Conservation (phyloP, 371 early-diverging fungal genomes). For the Cokeromyces recurvatus region DNA sequence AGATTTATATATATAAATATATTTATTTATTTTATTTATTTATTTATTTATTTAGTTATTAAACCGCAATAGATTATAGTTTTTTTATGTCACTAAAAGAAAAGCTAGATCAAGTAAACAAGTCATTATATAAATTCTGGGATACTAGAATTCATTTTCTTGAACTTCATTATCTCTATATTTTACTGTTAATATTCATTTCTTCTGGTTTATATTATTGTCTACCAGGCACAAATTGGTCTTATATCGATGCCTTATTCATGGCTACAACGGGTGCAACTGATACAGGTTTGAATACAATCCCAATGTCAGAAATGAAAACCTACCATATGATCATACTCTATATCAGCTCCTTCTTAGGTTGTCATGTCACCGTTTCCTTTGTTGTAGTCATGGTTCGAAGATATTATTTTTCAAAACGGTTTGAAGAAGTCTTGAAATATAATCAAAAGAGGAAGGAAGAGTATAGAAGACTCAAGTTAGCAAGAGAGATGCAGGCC, state of each 20-base stretch:
- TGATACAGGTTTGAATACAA: slow-evolving; percentile 37
- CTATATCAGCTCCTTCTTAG: slow-evolving; percentile 30
- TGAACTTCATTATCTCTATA: slow-evolving; percentile 41
- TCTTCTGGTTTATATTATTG: slow-evolving; percentile 31
- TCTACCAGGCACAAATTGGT: slow-evolving; percentile 29
- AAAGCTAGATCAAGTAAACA: no score
- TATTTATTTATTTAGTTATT: no score
- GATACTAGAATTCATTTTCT: slow-evolving; percentile 35
- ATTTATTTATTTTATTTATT: no score
- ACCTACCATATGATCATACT: slow-evolving; percentile 30
- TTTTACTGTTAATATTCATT: slow-evolving; percentile 24
- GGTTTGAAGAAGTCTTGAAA: slow-evolving; percentile 30
- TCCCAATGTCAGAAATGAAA: slow-evolving; percentile 25
- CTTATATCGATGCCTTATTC: slow-evolving; percentile 40
- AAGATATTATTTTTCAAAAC: slow-evolving; percentile 29
- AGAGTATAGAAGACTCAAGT: slow-evolving; percentile 8
- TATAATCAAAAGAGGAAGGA: slow-evolving; percentile 28
- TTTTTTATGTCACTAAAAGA: no score
- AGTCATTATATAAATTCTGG: not conserved
- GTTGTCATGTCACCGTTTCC: slow-evolving; percentile 25
- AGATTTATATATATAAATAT: no score
- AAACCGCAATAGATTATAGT: no score
- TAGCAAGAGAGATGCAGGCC: not conserved
- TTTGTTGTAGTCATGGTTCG: slow-evolving; percentile 34
- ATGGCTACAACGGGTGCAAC: slow-evolving; percentile 36